Conservation (phyloP, 129 eudicot species). For the Helichrysum umbraculigerum region DNA sequence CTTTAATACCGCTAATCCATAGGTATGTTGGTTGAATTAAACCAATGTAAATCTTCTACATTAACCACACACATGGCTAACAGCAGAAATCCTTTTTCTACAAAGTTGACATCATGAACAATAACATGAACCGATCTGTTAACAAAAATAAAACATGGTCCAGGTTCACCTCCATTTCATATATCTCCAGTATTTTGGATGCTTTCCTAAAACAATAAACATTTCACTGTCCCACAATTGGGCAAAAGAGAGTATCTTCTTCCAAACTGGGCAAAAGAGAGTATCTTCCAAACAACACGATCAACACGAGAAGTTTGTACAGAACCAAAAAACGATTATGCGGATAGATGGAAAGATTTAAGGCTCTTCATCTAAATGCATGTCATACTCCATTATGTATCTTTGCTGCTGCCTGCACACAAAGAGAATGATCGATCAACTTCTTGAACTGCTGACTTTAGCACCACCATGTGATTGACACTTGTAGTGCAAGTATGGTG, state of each 20-base stretch:
- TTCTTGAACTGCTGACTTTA: not conserved
- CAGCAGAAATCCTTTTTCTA: no score
- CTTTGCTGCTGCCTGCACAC: not conserved
- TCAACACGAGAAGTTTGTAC: not conserved
- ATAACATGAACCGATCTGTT: no score
- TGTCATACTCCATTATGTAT: not conserved
- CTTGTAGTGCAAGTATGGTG: not conserved
- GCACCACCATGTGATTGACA: not conserved
- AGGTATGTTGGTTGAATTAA: no score
- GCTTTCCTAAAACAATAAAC: not conserved
- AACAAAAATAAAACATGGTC: not conserved
- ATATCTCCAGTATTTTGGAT: not conserved
- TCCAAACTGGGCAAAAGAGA: not conserved
- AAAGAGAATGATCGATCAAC: not conserved
- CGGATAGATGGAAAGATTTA: not conserved
- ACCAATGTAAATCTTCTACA: no score
- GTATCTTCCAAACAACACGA: not conserved
- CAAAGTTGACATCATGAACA: not conserved
- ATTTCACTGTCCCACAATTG: not conserved
- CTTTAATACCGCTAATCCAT: no score
- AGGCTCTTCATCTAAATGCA: conserved; percentile 1
- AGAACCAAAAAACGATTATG: not conserved
- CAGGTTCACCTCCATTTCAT: not conserved
- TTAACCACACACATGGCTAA: not conserved
- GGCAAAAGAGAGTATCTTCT: not conserved